These are phyloP conservation scores for Dactylellina parvicollis DNA, from an alignment of 2,329 filamentous ascomycete species.

Conservation along the genomic window DNA sequence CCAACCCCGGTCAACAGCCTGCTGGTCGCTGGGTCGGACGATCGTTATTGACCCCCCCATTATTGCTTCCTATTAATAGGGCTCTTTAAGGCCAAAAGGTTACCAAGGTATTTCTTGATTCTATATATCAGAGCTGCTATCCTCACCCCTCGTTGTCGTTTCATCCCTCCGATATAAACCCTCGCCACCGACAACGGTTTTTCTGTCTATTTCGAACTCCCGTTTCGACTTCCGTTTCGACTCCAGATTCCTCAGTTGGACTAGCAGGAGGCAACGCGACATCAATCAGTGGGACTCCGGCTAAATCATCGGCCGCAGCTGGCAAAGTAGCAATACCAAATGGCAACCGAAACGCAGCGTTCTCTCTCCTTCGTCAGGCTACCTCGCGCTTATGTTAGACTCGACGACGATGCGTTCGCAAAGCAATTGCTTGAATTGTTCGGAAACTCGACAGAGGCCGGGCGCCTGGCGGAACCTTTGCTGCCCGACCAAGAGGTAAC, in stretches of 20 bases:
- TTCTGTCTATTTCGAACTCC: too few species aligned
- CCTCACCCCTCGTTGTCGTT: conserved; percentile 13
- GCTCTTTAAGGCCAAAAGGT: conserved; percentile 12
- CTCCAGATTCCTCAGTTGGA: background rate
- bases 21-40: conserved; percentile 6
- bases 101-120: background rate
- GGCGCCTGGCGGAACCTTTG: conserved; percentile 33
- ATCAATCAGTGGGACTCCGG: background rate
- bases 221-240: background rate
- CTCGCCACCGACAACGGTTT: too few species aligned
- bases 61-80: conserved; percentile 30
- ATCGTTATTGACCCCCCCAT: conserved; percentile 39
- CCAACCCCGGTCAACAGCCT: conserved; percentile 16
- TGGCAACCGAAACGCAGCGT: conserved; percentile 21
- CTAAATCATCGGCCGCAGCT: conserved; percentile 5
- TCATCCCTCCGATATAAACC: conserved; percentile 2
- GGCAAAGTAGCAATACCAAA: conserved; percentile 5
- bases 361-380: conserved; percentile 30
- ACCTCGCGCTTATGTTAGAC: conserved; percentile 35
- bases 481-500: conserved; percentile 49
- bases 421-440: conserved; percentile 43
- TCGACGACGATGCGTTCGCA: conserved; percentile 41
- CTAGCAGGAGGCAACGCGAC: conserved; percentile 2
- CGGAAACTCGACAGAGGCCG: conserved; percentile 39
- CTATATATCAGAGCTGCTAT: conserved; percentile 34